phyloP scores from a whole-genome alignment of 139 green algal species.

The Chlorella vulgaris region DNA sequence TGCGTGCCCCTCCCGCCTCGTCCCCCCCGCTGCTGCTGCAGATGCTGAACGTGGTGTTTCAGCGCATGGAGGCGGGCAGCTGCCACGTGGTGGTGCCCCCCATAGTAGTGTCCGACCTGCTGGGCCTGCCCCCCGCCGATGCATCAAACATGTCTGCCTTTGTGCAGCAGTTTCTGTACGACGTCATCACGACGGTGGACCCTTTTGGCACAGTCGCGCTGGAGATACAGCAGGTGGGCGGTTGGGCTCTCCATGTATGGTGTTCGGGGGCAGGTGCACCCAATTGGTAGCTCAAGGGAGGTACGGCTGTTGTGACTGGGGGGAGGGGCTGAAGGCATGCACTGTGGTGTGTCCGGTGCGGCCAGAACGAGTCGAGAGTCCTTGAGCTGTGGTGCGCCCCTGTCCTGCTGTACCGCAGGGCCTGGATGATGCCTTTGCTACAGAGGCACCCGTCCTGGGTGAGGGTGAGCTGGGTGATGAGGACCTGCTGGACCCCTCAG shows the following conservation, averaged over 20 bases:
- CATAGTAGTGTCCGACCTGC: conserved; percentile 60
- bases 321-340: neutral
- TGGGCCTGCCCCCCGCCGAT: conserved; percentile 62
- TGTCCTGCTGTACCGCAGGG: conserved; percentile 6
- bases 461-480: conserved; percentile 1
- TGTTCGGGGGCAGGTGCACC: neutral
- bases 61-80: conserved; percentile 87
- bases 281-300: no score
- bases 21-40: neutral
- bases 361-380: neutral
- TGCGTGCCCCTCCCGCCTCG: neutral
- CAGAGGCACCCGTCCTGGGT: neutral
- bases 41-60: conserved; percentile 97
- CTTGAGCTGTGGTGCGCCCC: neutral
- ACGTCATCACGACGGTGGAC: conserved; percentile 63
- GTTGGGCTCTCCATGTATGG: no score
- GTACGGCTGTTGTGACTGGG: no score
- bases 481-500: conserved; percentile 45
- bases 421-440: conserved; percentile 65
- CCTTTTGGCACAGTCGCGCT: conserved; percentile 54
- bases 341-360: neutral
- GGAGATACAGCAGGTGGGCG: conserved; percentile 52
- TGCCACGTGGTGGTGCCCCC: conserved; percentile 34
- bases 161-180: conserved; percentile 90
- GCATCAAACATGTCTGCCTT: conserved; percentile 51